Percentiles rank a stretch among this genome's conserved stretches.
Conservation (phyloP, 805 yeast genomes). For the Pichia occidentalis region DNA sequence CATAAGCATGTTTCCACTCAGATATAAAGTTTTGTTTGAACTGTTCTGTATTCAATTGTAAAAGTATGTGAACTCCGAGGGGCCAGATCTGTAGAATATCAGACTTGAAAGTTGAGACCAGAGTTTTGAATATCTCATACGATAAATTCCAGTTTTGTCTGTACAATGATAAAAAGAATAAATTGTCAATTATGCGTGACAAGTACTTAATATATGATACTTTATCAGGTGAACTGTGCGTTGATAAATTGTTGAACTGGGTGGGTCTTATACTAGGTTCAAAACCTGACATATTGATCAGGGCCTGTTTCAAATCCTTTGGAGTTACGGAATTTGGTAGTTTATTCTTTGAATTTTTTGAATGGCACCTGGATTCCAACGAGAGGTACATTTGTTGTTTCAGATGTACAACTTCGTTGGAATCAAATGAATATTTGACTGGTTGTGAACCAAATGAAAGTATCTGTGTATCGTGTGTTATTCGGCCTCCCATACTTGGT, state of each 20-base stretch:
- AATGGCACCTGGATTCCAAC: neutral
- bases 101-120: slow-evolving; percentile 41
- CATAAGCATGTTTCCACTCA: slow-evolving; percentile 1
- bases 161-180: slow-evolving; percentile 45
- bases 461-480: slow-evolving; percentile 4
- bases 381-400: slow-evolving; percentile 10
- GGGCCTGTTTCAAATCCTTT: slow-evolving; percentile 4
- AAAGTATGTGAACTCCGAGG: slow-evolving; percentile 50
- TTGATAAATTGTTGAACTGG: no score
- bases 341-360: neutral
- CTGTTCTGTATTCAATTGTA: slow-evolving; percentile 22
- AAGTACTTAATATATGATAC: slow-evolving; percentile 24
- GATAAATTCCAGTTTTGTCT: slow-evolving; percentile 50
- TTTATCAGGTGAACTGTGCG: no score
- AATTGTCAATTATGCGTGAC: slow-evolving; percentile 21
- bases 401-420: slow-evolving; percentile 6
- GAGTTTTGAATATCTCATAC: slow-evolving; percentile 42
- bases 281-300: neutral
- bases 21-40: slow-evolving; percentile 11
- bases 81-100: slow-evolving; percentile 61
- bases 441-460: neutral
- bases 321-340: neutral
- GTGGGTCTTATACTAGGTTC: neutral
- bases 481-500: neutral
- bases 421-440: neutral